Evolutionary conservation across 768 basidiomycete species (phyloP).

Genomic region (Guyanaporus albipodus): DNA sequence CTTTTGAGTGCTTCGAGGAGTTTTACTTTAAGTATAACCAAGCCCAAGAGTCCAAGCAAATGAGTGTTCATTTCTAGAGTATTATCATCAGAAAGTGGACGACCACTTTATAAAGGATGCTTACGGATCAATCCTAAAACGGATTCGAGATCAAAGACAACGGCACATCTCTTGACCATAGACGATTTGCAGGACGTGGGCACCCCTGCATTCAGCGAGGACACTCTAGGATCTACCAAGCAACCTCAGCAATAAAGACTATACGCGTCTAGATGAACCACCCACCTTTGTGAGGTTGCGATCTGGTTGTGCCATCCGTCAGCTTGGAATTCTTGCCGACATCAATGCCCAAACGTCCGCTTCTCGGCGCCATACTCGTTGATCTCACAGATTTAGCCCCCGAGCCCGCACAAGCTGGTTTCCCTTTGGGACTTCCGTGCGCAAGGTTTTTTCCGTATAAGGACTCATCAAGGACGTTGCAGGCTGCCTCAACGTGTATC

Average conservation of each 20-base stretch:
- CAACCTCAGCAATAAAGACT: background rate
- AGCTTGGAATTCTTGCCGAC: constrained; percentile 6
- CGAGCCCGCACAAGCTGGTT: constrained; percentile 21
- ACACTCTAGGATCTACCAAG: constrained; percentile 7
- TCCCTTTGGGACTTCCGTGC: constrained; percentile 12
- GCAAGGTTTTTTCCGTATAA: constrained; percentile 24
- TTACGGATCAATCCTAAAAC: constrained; percentile 53
- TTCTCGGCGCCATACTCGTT: constrained; percentile 28
- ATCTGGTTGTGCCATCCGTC: constrained; percentile 37
- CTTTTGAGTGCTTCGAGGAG: constrained; percentile 61
- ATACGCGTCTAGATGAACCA: background rate
- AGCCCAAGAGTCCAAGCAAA: constrained; percentile 66
- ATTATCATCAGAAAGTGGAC: background rate
- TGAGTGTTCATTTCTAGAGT: constrained; percentile 50
- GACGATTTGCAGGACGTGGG: background rate
- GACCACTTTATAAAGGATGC: constrained; percentile 17
- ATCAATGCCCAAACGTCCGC: constrained; percentile 29
- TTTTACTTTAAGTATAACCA: constrained; percentile 62
- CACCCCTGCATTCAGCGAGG: constrained; percentile 19
- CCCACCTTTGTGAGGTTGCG: constrained; percentile 40
- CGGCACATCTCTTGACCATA: background rate
- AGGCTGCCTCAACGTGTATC: constrained; percentile 52
- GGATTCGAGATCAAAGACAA: constrained; percentile 25
- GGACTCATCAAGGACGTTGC: constrained; percentile 41
- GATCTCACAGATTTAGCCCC: constrained; percentile 11